Evolutionary conservation across 768 basidiomycete species (phyloP).

Genomic region (Trametes cingulata): DNA sequence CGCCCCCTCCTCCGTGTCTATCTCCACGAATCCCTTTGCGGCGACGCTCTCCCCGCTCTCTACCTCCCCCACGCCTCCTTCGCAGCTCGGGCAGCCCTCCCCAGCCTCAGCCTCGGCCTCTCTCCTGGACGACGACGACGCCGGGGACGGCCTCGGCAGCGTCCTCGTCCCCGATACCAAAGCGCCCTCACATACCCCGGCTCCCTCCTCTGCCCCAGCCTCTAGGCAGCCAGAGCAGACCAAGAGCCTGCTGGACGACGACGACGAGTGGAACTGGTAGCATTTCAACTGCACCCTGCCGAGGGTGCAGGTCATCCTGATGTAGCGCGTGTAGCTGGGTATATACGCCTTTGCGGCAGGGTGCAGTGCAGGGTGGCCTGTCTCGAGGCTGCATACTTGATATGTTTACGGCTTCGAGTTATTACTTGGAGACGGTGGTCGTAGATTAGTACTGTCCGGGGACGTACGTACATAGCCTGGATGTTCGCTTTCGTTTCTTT

Average conservation of each 20-base stretch:
- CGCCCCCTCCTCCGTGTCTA: slow-evolving; percentile 23
- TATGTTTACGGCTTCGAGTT: too few species aligned
- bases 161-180: slow-evolving; percentile 37
- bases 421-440: not conserved
- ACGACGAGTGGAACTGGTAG: slow-evolving; percentile 67
- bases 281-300: slow-evolving; percentile 18
- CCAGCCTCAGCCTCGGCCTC: slow-evolving; percentile 30
- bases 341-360: not conserved
- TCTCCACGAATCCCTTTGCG: slow-evolving; percentile 17
- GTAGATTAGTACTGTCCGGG: not conserved
- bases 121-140: slow-evolving; percentile 40
- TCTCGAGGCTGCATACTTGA: too few species aligned
- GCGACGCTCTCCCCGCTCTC: slow-evolving; percentile 21
- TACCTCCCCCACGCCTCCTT: slow-evolving; percentile 15
- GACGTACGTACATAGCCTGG: not conserved
- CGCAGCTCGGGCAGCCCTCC: slow-evolving; percentile 4
- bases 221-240: not conserved
- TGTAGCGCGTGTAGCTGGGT: not conserved
- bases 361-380: not conserved
- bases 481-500: not conserved
- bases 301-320: slow-evolving; percentile 12
- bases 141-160: slow-evolving; percentile 27
- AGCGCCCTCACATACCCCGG: slow-evolving; percentile 24
- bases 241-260: slow-evolving; percentile 37
- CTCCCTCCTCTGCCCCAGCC: slow-evolving; percentile 6